A percentile compares a stretch with the other conserved stretches of the same genome.
phyloP scores from a whole-genome alignment of 2,329 filamentous ascomycete species.

The Polychaeton citri region DNA sequence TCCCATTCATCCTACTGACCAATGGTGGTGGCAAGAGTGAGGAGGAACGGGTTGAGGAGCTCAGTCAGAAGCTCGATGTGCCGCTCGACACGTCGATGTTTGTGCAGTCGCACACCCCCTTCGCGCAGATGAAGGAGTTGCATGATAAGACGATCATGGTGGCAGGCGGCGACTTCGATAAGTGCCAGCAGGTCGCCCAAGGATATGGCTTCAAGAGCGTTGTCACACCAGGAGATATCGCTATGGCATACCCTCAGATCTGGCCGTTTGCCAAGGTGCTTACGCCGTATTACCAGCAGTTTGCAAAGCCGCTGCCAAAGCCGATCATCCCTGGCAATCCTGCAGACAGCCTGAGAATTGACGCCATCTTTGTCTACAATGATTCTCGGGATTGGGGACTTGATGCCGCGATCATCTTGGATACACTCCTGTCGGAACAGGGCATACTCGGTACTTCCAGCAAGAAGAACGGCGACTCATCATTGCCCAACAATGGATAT shows the following conservation, averaged over 20 bases:
- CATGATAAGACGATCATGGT: constrained; percentile 40
- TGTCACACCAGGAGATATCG: constrained; percentile 73
- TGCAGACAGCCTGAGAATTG: constrained; percentile 54
- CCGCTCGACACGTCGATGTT: constrained; percentile 56
- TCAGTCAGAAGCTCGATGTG: constrained; percentile 53
- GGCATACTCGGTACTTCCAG: constrained; percentile 75
- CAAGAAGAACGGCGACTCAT: constrained; percentile 50
- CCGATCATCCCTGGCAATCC: constrained; percentile 34
- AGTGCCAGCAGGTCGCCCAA: constrained; percentile 3
- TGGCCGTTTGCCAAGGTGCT: constrained; percentile 72
- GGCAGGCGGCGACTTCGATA: constrained; percentile 31
- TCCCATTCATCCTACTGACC: constrained; percentile 89
- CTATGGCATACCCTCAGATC: constrained; percentile 57
- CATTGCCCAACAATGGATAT: constrained; percentile 62
- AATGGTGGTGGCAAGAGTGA: constrained; percentile 89
- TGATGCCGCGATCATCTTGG: constrained; percentile 71
- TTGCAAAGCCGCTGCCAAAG: constrained; percentile 44
- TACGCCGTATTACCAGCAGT: constrained; percentile 45
- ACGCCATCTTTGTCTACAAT: constrained; percentile 87
- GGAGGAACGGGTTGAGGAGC: constrained; percentile 54
- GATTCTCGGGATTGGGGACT: constrained; percentile 94
- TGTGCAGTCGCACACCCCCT: constrained; percentile 85
- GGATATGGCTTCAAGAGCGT: constrained; percentile 66
- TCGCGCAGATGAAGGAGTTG: constrained; percentile 54
- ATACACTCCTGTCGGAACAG: constrained; percentile 64